Base-by-base conservation (phyloP, 2,329 filamentous ascomycete species). In the Paecilomyces fulvus region DNA sequence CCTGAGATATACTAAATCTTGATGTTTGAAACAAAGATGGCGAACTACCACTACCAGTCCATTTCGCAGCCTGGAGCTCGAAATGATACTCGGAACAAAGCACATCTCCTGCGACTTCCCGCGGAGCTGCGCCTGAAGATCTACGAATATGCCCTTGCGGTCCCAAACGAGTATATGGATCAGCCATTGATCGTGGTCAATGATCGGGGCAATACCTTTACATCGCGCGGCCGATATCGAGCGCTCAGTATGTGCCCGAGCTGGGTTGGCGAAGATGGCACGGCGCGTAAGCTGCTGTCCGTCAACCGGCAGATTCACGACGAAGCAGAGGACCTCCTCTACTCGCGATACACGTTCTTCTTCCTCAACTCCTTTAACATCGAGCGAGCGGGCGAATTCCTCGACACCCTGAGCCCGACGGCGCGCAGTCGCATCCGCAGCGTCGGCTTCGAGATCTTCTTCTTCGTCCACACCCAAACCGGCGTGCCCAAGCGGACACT, bases 241-340 rank as follows among this genome's bases (percentile, higher is more conserved):
- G 65, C 67, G 11, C 59, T 72, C 17, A 63, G 60, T 37, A 71
- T 71, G 61, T 68, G 64, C 53, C 69, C 70, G 11, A 70, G 64
- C 61, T 70, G 70, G 68, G 63, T 64, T 1, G 64, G 65, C 46
- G 62, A 69, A 55, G 65, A 70, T 48, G 67, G 67, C 53, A 67
- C 66, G 30, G 63, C 68, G 1, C 66, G 66, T 53, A 64, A 60
- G 14, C 62, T 72, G 2, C 60, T 72, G 9, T 54, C 61, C 10
- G 65, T 70, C 30, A 71, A 70, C 55, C 69, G 62, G 2, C 68
- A 70, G 53, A 67, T 72, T 56, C 70, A 72, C 60, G 61, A 66
- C 56, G 70, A 72, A 55, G 65, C 66, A 17, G 69, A 72, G 57
- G 64, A 68, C 54, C 64, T 65, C 46, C 64, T 72, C 6, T 72